phyloP scores from a whole-genome alignment of 2,329 filamentous ascomycete species.

The Ceratocystis diversiconidia region DNA sequence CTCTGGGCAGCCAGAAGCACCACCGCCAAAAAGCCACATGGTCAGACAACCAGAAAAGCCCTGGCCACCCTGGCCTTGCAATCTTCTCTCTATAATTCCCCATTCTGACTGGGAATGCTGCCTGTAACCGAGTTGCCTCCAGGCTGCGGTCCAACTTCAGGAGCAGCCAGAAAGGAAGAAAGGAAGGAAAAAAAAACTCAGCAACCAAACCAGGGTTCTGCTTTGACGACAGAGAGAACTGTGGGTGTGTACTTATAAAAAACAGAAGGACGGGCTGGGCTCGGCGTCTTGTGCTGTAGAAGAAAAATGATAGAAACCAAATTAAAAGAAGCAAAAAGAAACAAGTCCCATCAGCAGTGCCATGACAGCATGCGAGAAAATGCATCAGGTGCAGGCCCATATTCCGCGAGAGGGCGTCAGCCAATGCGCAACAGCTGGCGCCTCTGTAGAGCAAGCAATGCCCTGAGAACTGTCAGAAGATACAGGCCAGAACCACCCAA shows the following conservation, averaged over 20 bases:
- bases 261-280: too few relatives aligned
- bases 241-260: neutral
- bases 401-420: too few relatives aligned
- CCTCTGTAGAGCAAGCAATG: too few relatives aligned
- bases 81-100: neutral
- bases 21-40: slow-evolving; percentile 1
- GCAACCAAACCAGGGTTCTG: neutral
- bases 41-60: neutral
- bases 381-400: too few relatives aligned
- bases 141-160: neutral
- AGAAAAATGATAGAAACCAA: too few relatives aligned
- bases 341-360: too few relatives aligned
- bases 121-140: slow-evolving; percentile 8
- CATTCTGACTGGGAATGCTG: slow-evolving; percentile 15
- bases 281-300: too few relatives aligned
- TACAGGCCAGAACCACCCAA: too few relatives aligned
- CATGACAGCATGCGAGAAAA: too few relatives aligned
- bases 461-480: too few relatives aligned
- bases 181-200: slow-evolving; percentile 1
- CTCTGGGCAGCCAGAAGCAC: neutral
- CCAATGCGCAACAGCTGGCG: too few relatives aligned
- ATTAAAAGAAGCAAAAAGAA: too few relatives aligned
- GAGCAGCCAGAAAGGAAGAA: neutral
- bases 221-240: neutral
- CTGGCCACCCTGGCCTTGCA: neutral